Evolutionary conservation across 2,329 filamentous ascomycete species (phyloP).

Genomic region (Arthrobotrys conoides): DNA sequence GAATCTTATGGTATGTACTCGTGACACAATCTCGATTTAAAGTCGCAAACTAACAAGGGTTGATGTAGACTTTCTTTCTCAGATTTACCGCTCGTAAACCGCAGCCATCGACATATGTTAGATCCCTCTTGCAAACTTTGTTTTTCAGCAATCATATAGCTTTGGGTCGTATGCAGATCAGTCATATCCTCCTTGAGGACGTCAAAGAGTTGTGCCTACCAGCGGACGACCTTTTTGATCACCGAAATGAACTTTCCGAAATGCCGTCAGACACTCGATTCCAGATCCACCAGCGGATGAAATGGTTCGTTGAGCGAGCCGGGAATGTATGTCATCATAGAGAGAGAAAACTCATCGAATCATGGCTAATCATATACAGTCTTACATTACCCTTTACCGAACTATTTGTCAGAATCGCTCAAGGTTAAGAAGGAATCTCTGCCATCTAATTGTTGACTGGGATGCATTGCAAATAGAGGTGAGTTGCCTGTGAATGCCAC

Average conservation of each 20-base stretch:
- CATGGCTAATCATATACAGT: conserved; percentile 68
- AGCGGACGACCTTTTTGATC: conserved; percentile 78
- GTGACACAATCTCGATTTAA: no score
- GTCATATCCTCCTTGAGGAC: conserved; percentile 84
- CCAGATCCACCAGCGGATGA: conserved; percentile 80
- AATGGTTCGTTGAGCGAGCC: conserved; percentile 74
- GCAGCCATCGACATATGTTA: conserved; percentile 85
- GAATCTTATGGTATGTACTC: conserved; percentile 75
- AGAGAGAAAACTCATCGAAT: background rate
- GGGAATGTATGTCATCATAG: conserved; percentile 67
- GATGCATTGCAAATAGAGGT: conserved; percentile 86
- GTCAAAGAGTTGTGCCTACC: conserved; percentile 83
- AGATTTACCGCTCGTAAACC: conserved; percentile 73
- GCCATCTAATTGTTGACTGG: conserved; percentile 85
- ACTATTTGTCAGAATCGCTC: conserved; percentile 91
- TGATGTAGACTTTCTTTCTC: conserved; percentile 63
- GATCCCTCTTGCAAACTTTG: conserved; percentile 82
- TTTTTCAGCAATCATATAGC: conserved; percentile 81
- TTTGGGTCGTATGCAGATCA: conserved; percentile 77
- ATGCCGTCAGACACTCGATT: conserved; percentile 80
- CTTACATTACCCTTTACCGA: conserved; percentile 86
- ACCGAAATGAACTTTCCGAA: conserved; percentile 82
- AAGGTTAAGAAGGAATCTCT: conserved; percentile 88
- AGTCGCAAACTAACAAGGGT: conserved; percentile 25
- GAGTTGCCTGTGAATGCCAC: conserved; percentile 41